These are phyloP conservation scores for Argentina anserina DNA, from an alignment of 306 rosid species.

Conservation along the genomic window DNA sequence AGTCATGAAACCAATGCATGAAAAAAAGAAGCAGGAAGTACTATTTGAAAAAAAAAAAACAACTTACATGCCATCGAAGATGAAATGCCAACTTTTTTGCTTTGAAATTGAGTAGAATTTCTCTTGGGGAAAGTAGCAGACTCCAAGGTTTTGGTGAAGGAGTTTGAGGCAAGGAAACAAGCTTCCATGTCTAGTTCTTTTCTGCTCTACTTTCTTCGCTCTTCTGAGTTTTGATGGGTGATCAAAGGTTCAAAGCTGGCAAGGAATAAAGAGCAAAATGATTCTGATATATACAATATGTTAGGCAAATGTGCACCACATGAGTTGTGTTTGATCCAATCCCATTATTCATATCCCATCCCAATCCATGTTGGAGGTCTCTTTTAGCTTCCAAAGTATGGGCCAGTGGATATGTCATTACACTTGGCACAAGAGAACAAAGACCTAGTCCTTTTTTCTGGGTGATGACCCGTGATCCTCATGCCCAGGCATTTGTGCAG, in stretches of 20 bases:
- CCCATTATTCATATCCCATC: conserved; percentile 21
- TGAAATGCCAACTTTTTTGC: conserved; percentile 34
- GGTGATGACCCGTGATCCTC: conserved; percentile 33
- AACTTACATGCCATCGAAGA: conserved; percentile 50
- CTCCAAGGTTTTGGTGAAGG: conserved; percentile 44
- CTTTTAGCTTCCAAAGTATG: conserved; percentile 30
- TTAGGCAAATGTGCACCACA: conserved; percentile 42
- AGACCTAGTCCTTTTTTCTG: conserved; percentile 15
- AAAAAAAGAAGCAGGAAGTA: background rate
- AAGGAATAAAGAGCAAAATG: conserved; percentile 6
- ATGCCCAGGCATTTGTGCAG: conserved; percentile 22
- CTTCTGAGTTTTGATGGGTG: conserved; percentile 8
- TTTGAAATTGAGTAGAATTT: conserved; percentile 25
- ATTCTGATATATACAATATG: conserved; percentile 24
- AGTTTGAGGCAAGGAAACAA: conserved; percentile 53
- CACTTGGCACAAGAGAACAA: conserved; percentile 28
- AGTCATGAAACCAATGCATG: conserved; percentile 4
- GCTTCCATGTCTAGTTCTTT: conserved; percentile 53
- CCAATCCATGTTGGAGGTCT: conserved; percentile 31
- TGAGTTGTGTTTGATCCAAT: conserved; percentile 19
- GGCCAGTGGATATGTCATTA: conserved; percentile 49
- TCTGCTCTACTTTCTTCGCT: background rate
- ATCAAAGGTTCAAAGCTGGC: conserved; percentile 12
- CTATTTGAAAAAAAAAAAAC: background rate
- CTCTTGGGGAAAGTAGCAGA: conserved; percentile 23